These are phyloP conservation scores for Neonothopanus nambi DNA, from an alignment of 1,284 basidiomycete species.

Conservation along the genomic window DNA sequence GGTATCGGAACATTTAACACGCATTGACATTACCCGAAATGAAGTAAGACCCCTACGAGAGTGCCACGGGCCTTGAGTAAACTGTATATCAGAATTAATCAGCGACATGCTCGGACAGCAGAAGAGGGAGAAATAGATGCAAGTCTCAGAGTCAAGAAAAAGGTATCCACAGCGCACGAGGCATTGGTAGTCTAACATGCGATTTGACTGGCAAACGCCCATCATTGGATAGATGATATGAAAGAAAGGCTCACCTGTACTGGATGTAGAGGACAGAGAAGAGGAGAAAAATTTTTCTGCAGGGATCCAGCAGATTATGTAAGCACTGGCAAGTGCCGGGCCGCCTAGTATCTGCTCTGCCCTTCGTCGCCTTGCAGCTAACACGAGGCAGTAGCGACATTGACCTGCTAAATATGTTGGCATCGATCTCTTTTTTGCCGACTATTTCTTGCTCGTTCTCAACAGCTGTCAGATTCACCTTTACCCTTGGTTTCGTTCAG, in stretches of 20 bases:
- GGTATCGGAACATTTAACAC: no score
- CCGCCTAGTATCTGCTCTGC: not conserved
- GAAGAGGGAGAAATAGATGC: no score
- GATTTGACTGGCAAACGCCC: slow-evolving; percentile 37
- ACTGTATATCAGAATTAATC: no score
- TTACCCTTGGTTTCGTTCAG: no score
- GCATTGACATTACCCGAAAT: no score
- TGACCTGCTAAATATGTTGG: slow-evolving; percentile 1
- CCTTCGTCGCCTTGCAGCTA: slow-evolving; percentile 14
- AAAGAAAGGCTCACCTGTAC: not conserved
- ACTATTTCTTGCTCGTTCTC: not conserved
- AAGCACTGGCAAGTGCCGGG: not conserved
- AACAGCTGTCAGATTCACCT: not conserved
- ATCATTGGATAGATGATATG: slow-evolving; percentile 30
- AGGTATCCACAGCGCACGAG: no score
- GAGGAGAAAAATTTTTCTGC: slow-evolving; percentile 6
- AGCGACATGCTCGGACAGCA: no score
- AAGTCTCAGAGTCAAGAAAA: no score
- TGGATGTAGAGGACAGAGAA: slow-evolving; percentile 15
- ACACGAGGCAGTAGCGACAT: slow-evolving; percentile 1
- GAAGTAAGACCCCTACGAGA: no score
- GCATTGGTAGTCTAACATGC: slow-evolving; percentile 53
- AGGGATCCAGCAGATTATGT: slow-evolving; percentile 12
- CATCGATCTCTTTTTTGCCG: slow-evolving; percentile 5
- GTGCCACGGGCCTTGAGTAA: no score